phyloP scores from a whole-genome alignment of 208 protist species.

The Endotrypanum monterogeii region DNA sequence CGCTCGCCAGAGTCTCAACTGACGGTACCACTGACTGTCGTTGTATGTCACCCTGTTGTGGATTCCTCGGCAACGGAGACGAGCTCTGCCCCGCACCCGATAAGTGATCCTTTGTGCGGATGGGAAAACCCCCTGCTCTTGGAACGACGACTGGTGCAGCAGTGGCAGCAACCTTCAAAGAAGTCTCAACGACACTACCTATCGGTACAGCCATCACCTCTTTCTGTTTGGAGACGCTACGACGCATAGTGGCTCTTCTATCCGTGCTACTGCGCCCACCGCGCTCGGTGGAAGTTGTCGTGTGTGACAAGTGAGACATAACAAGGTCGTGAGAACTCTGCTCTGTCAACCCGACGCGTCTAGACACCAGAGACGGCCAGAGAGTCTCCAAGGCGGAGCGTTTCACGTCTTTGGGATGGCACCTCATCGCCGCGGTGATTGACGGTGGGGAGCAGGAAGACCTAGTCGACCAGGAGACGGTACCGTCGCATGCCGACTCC shows the following conservation, averaged over 20 bases:
- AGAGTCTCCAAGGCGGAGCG: neutral
- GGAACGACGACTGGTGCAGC: neutral
- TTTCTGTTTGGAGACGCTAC: neutral
- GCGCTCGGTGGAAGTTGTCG: neutral
- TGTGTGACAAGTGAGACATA: neutral
- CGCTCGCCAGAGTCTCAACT: neutral
- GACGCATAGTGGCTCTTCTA: neutral
- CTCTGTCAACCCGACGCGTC: neutral
- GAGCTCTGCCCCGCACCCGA: neutral
- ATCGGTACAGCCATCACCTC: neutral
- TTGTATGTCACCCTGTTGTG: neutral
- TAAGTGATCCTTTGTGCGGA: neutral
- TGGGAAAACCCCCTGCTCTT: neutral
- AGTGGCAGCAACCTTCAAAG: neutral
- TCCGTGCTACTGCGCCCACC: neutral
- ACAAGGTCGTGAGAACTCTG: neutral
- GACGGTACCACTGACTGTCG: neutral
- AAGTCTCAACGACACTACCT: neutral
- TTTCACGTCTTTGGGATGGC: constrained; percentile 4
- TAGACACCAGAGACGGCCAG: neutral
- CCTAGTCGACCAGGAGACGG: constrained; percentile 1
- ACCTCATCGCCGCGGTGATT: neutral
- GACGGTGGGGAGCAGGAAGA: constrained; percentile 5
- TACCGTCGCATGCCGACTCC: neutral
- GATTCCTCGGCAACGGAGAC: neutral